Percentiles rank a stretch among this genome's conserved stretches.
Conservation (phyloP, 2,329 filamentous ascomycete species). For the Alternaria triticimaculans region DNA sequence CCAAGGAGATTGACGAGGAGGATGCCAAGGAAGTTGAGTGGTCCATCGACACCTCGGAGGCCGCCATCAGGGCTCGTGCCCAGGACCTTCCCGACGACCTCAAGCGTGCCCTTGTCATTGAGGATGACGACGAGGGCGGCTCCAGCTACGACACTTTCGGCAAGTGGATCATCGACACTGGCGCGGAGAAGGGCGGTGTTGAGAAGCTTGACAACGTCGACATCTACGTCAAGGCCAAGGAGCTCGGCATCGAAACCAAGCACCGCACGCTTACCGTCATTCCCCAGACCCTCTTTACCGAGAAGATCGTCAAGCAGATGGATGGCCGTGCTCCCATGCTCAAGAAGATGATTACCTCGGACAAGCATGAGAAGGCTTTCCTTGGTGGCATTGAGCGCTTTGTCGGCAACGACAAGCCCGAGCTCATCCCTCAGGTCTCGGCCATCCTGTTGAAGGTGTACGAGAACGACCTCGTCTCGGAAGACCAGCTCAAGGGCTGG, state of each 20-base stretch:
- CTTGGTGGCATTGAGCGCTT: conserved; percentile 95
- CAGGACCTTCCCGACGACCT: conserved; percentile 93
- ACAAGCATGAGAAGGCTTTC: conserved; percentile 94
- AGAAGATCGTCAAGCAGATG: conserved; percentile 88
- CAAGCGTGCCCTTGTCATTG: conserved; percentile 87
- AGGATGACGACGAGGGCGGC: conserved; percentile 79
- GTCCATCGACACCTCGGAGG: conserved; percentile 96
- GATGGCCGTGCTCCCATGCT: conserved; percentile 82
- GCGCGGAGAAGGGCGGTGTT: conserved; percentile 73
- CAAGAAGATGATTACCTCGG: conserved; percentile 89
- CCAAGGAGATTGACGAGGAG: conserved; percentile 74
- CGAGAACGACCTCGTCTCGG: conserved; percentile 84
- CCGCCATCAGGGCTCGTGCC: conserved; percentile 92
- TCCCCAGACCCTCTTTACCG: conserved; percentile 90
- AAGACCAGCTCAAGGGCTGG: conserved; percentile 91
- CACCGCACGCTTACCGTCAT: conserved; percentile 92
- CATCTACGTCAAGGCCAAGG: conserved; percentile 96
- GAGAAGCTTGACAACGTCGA: conserved; percentile 85
- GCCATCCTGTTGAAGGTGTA: conserved; percentile 91
- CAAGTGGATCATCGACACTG: conserved; percentile 85
- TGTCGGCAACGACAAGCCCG: conserved; percentile 80
- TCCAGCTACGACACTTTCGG: conserved; percentile 90
- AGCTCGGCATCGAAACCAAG: conserved; percentile 92
- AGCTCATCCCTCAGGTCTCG: conserved; percentile 78
- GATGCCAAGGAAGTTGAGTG: conserved; percentile 86